Evolutionary conservation across 2,329 filamentous ascomycete species (phyloP).

Genomic region (Penicillium sp.): DNA sequence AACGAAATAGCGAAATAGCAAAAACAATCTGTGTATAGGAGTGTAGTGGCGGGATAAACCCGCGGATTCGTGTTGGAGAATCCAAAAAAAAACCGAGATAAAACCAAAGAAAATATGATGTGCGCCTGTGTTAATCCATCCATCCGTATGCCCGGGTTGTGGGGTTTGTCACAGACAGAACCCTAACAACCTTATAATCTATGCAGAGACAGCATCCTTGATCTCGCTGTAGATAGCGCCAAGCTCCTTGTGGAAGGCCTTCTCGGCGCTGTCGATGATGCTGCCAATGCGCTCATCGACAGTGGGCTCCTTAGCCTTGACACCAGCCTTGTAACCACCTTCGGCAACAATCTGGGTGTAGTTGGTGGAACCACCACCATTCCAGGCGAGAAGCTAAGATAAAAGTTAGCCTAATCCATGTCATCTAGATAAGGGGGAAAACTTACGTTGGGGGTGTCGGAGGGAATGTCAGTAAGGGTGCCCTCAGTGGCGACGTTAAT

Average conservation of each 20-base stretch:
- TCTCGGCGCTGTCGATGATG: slow-evolving; percentile 51
- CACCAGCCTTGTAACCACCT: slow-evolving; percentile 65
- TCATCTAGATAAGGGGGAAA: background rate
- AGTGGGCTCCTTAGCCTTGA: slow-evolving; percentile 17
- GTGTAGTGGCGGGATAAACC: slow-evolving; percentile 22
- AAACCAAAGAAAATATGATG: slow-evolving; percentile 23
- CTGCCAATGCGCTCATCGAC: slow-evolving; percentile 42
- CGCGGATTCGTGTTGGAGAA: slow-evolving; percentile 15
- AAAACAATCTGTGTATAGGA: slow-evolving; percentile 25
- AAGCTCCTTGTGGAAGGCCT: slow-evolving; percentile 46
- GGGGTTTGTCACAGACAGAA: slow-evolving; percentile 23
- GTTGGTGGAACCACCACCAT: slow-evolving; percentile 93
- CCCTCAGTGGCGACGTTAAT: slow-evolving; percentile 78
- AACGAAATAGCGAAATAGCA: slow-evolving; percentile 20
- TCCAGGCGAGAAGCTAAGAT: slow-evolving; percentile 81
- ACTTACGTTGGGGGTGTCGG: slow-evolving; percentile 77
- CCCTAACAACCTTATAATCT: slow-evolving; percentile 42
- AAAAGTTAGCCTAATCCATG: slow-evolving; percentile 26
- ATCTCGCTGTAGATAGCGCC: slow-evolving; percentile 49
- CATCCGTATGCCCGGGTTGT: slow-evolving; percentile 25
- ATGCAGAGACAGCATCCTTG: slow-evolving; percentile 42
- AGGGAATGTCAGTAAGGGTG: slow-evolving; percentile 77
- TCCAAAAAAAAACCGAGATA: slow-evolving; percentile 19
- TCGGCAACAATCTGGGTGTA: slow-evolving; percentile 76
- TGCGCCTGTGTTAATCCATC: slow-evolving; percentile 34